Base-by-base conservation (phyloP, 495 filamentous ascomycete genomes). In the Parmelia sp. region DNA sequence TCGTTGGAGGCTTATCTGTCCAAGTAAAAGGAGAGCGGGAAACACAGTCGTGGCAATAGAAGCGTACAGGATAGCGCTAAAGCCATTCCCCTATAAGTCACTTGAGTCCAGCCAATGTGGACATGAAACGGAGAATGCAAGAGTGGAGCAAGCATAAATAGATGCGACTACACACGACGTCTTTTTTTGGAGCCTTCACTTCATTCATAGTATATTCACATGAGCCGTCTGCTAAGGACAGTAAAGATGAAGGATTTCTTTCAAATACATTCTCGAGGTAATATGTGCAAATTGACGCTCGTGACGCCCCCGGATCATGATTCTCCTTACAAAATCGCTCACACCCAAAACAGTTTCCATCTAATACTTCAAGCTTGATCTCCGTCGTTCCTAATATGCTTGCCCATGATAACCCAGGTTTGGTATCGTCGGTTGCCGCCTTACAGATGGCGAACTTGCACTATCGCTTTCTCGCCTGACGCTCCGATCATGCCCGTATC, bases 381-480 rank as follows among this genome's bases (percentile, higher is more conserved):
- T 49, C 17, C 35, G 12, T 53, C 53, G 27, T 51, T 42, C 60
- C 31, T 59, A 71, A 40, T 66, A 65, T 36, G 69, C 69, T 29
- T 59, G 23, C 39, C 69, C 69, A 23, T 57, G 59, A 19, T 66
- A 62, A 2, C 60, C 70, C 59, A 68, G 39, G 29, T 65, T 40
- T 35, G 79, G 74, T 9, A 71, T 31, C 14, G 77, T 78, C 12
- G 78, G 74, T 55, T 77, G 69, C 27, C 72, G 74, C 31, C 72
- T 72, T 35, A 75, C 75, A 25, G 74, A 70, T 35, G 76, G 76
- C 39, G 67, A 69, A 67, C 73, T 71, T 29, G 64, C 62, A 17
- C 63, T 62, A 45, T 61, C 61, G 59, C 68, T 77, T 47, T 75
- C 71, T 35, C 71, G 73, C 61, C 78, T 81, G 42, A 64, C n/a